These are phyloP conservation scores for Lactarius hengduanensis DNA, from an alignment of 768 basidiomycete genomes.

Conservation along the genomic window DNA sequence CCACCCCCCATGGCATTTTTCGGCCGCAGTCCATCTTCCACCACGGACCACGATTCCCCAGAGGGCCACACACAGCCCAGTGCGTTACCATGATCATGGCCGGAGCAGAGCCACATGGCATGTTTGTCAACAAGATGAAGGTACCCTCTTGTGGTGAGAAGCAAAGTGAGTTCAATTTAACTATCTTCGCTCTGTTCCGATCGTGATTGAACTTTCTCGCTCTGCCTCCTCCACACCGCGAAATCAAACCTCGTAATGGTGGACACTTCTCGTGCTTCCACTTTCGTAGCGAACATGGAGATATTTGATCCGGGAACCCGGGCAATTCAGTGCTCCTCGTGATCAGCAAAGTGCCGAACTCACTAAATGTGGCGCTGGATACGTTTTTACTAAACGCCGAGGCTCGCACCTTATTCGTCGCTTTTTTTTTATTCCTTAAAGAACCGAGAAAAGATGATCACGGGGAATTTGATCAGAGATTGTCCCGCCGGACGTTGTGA, in stretches of 20 bases:
- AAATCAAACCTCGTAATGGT: slow-evolving; percentile 1
- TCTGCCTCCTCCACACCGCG: not conserved
- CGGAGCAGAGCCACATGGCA: slow-evolving; percentile 10
- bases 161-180: not conserved
- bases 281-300: not conserved
- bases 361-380: slow-evolving; percentile 26
- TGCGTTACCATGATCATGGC: slow-evolving; percentile 2
- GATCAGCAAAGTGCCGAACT: slow-evolving; percentile 34
- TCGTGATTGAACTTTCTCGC: slow-evolving; percentile 4
- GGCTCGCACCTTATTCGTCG: slow-evolving; percentile 43
- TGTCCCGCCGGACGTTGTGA: slow-evolving; percentile 44
- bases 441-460: too few relatives aligned
- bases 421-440: not conserved
- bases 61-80: not conserved
- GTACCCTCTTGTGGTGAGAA: slow-evolving; percentile 15
- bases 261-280: not conserved
- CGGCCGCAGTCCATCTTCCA: not conserved
- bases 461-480: slow-evolving; percentile 29
- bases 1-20: not conserved
- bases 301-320: slow-evolving; percentile 7
- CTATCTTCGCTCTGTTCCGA: not conserved
- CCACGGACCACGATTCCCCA: not conserved
- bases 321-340: slow-evolving; percentile 31
- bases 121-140: slow-evolving; percentile 6
- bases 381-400: slow-evolving; percentile 42